Evolutionary conservation across 345 rosid species (phyloP).

Genomic region (Bruguiera sexangula): DNA sequence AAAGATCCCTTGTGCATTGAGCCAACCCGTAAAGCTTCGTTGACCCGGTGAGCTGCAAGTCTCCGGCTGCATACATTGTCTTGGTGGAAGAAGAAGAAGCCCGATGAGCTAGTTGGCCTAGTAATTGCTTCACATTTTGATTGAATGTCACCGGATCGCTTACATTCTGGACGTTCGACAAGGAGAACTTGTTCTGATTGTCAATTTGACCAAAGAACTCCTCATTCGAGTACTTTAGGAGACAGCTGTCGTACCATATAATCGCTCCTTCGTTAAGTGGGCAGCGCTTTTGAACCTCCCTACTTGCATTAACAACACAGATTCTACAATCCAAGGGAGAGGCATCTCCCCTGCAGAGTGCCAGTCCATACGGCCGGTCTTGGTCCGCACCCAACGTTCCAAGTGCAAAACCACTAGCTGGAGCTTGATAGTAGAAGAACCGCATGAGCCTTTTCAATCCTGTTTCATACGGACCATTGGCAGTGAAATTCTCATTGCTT

Average conservation of each 20-base stretch:
- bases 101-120: not conserved
- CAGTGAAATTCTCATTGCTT: no score
- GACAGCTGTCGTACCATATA: not conserved
- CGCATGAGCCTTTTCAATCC: no score
- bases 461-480: no score
- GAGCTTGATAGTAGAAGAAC: no score
- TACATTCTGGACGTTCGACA: not conserved
- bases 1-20: slow-evolving; percentile 27
- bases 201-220: not conserved
- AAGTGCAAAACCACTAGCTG: no score
- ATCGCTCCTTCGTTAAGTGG: not conserved
- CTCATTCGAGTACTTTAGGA: not conserved
- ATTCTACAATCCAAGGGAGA: not conserved
- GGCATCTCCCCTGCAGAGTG: not conserved
- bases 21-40: slow-evolving; percentile 2
- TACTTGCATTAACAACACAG: not conserved
- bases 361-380: not conserved
- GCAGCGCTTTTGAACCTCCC: not conserved
- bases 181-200: not conserved
- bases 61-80: not conserved
- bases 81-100: no score
- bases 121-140: not conserved
- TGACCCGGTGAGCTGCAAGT: not conserved
- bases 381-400: no score
- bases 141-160: not conserved